Evolutionary conservation across 768 basidiomycete genomes (phyloP).

Genomic region (Trametes cubensis): DNA sequence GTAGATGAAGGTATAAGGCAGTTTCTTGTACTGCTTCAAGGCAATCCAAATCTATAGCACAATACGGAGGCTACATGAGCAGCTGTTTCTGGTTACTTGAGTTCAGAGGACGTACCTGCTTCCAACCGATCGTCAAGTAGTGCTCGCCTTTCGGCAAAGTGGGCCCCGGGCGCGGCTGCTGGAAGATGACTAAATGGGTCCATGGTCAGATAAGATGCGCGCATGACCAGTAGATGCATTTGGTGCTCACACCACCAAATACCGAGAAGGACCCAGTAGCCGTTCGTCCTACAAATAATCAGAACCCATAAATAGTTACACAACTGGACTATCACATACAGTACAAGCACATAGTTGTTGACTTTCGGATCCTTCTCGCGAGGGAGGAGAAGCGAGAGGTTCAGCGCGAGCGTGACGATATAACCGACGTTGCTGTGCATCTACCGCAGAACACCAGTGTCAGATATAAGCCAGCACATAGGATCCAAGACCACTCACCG

Average conservation of each 20-base stretch:
- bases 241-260: slow-evolving; percentile 82
- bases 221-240: neutral
- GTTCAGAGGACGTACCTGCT: slow-evolving; percentile 52
- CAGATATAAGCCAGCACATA: too few species aligned
- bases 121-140: slow-evolving; percentile 85
- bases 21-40: slow-evolving; percentile 70
- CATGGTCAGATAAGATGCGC: neutral
- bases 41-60: slow-evolving; percentile 72
- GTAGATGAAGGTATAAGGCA: slow-evolving; percentile 84
- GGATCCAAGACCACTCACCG: slow-evolving; percentile 45
- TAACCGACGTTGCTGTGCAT: slow-evolving; percentile 80
- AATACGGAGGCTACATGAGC: neutral
- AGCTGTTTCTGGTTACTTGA: slow-evolving; percentile 8
- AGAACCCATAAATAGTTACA: neutral
- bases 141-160: slow-evolving; percentile 73
- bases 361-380: slow-evolving; percentile 58
- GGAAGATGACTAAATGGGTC: slow-evolving; percentile 68
- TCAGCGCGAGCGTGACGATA: slow-evolving; percentile 63
- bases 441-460: slow-evolving; percentile 30
- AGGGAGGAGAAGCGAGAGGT: slow-evolving; percentile 72
- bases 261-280: slow-evolving; percentile 77
- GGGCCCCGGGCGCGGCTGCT: slow-evolving; percentile 83
- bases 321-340: slow-evolving; percentile 43
- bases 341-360: slow-evolving; percentile 72
- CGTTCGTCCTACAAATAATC: slow-evolving; percentile 55